phyloP scores from a whole-genome alignment of 139 green algal genomes.

The Asterochloris erici region DNA sequence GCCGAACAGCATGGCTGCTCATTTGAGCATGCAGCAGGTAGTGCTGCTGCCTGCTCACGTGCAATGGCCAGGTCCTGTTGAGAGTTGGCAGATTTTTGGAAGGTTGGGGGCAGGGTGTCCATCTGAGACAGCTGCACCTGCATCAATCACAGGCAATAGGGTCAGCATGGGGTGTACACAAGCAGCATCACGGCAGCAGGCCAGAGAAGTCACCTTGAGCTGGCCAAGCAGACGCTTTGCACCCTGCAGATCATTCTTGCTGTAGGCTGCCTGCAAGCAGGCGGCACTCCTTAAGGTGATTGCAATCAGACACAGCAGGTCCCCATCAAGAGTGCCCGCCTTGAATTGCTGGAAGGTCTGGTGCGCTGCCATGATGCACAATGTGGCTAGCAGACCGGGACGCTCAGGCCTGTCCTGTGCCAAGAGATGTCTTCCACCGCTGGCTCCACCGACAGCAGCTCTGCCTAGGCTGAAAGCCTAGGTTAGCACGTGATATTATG shows the following conservation, averaged over 20 bases:
- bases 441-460: too few species aligned
- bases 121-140: constrained; percentile 82
- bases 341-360: too few species aligned
- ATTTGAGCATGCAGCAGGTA: background rate
- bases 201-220: background rate
- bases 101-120: constrained; percentile 63
- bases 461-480: too few species aligned
- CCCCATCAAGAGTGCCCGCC: too few species aligned
- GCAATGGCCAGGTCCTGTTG: constrained; percentile 73
- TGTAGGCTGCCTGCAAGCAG: constrained; percentile 3
- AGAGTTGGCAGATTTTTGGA: constrained; percentile 51
- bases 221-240: background rate
- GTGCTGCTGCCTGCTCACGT: constrained; percentile 42
- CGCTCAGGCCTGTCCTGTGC: too few species aligned
- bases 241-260: constrained; percentile 4
- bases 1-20: background rate
- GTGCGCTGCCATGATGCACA: background rate
- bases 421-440: too few species aligned
- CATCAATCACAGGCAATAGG: background rate
- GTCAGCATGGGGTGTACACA: background rate
- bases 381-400: background rate
- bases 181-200: background rate
- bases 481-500: too few species aligned
- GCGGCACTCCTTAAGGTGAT: too few species aligned
- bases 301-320: too few species aligned